These are phyloP conservation scores for Suillus plorans DNA, from an alignment of 768 basidiomycete genomes.

Conservation along the genomic window DNA sequence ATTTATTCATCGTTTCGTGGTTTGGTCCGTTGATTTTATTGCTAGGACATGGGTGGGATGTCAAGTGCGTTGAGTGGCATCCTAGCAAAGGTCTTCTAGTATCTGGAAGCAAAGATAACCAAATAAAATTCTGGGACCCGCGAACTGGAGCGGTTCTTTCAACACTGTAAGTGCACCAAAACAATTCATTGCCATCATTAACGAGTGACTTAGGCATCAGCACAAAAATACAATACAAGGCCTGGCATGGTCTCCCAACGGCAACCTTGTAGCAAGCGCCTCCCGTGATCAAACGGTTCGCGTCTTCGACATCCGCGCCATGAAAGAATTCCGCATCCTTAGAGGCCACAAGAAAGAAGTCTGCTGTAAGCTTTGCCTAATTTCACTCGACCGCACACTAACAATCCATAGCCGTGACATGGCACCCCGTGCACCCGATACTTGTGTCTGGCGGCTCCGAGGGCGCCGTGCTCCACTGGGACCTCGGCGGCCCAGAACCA, in stretches of 20 bases:
- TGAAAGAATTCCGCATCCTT: constrained; percentile 91
- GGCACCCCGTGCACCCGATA: constrained; percentile 94
- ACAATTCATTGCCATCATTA: neutral
- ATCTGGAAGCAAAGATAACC: constrained; percentile 96
- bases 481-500: constrained; percentile 65
- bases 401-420: constrained; percentile 67
- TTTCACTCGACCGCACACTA: neutral
- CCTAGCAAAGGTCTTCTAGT: constrained; percentile 93
- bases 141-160: constrained; percentile 87
- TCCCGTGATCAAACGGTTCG: constrained; percentile 94
- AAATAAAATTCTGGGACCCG: constrained; percentile 99
- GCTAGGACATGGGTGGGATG: constrained; percentile 97
- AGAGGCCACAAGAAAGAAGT: constrained; percentile 99
- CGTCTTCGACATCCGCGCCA: constrained; percentile 96
- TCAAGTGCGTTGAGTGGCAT: constrained; percentile 98
- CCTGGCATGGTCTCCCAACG: constrained; percentile 90
- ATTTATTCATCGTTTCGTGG: neutral
- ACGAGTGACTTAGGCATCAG: constrained; percentile 61
- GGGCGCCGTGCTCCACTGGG: constrained; percentile 94
- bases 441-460: constrained; percentile 94
- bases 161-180: constrained; percentile 63
- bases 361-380: constrained; percentile 64
- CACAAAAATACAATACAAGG: constrained; percentile 98
- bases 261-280: constrained; percentile 90
- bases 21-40: constrained; percentile 14